Evolutionary conservation across 1,284 basidiomycete species (phyloP), one percentile per base, ranked within the genome.

Genomic region (Ceratobasidium theobromae): DNA sequence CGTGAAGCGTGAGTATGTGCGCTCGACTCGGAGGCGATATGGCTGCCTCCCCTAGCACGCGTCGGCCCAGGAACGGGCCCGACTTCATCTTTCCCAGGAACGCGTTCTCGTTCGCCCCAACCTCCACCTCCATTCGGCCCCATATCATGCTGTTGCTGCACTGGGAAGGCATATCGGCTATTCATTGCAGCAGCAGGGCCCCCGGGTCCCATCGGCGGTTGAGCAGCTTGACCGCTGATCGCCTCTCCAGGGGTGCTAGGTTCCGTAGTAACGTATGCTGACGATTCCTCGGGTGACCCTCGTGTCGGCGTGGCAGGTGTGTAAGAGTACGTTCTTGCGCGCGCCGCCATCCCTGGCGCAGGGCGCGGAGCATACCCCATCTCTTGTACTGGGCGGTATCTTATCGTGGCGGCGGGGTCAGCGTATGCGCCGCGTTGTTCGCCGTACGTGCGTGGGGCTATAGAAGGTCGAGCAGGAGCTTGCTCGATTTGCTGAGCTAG

Each of bases 311-410:
- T 18, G 30, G 58, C 58, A n/a, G 58, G 58, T 16, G 58, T 41
- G 27, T 62, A 62, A 35, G 58, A 62, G 27, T 62, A 62, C 33
- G 58, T 62, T 21, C 58, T 46, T 11, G 58, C 21, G 21, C 58
- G 46, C 6, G 30, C 9, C 1, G 35, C 38, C n/a, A 32, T 28
- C 23, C n/a, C 32, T 1, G 30, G 5, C 18, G 43, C 43, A 23
- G 18, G 5, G 58, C 21, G 12, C 48, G 48, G 4, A 23, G 30
- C 6, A 25, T 62, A 62, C 4, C 46, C 58, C 58, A 62, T 62
- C 23, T 62, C 58, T 32, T 62, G 58, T 8, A 35, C 46, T 52
- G 49, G 58, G 18, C 58, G 58, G 33, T 49, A 52, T 6, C 58
- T 38, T 3, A 62, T 25, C n/a, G 46, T n/a, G 11, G 58, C 58